These are phyloP conservation scores for Blastocrithidia nonstop DNA, from an alignment of 208 protist species.

Conservation along the genomic window DNA sequence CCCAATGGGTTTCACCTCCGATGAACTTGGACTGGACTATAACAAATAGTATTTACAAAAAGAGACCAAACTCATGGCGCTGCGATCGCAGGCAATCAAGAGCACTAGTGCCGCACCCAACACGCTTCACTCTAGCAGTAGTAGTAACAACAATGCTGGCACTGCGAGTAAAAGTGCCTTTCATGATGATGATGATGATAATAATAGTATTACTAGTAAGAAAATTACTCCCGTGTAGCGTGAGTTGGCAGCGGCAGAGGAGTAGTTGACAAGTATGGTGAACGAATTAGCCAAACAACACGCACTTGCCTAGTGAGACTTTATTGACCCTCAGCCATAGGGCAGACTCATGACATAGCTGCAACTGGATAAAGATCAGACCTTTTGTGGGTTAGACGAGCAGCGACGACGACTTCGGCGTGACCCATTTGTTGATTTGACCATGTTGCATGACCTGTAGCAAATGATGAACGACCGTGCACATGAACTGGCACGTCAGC, in stretches of 20 bases:
- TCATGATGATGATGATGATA: no score
- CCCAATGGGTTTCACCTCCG: slow-evolving; percentile 39
- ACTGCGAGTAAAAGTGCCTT: not conserved
- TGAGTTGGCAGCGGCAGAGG: slow-evolving; percentile 16
- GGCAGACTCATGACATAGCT: slow-evolving; percentile 33
- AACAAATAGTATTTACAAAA: slow-evolving; percentile 26
- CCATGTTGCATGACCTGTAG: slow-evolving; percentile 33
- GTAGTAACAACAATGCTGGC: not conserved
- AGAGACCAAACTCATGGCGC: slow-evolving; percentile 26
- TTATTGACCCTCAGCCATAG: slow-evolving; percentile 49
- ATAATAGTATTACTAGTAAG: not conserved
- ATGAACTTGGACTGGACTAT: slow-evolving; percentile 46
- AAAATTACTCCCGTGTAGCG: not conserved
- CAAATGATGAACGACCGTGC: slow-evolving; percentile 55
- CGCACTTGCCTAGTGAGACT: slow-evolving; percentile 33
- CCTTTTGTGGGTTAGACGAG: slow-evolving; percentile 47
- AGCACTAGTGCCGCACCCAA: slow-evolving; percentile 14
- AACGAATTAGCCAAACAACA: slow-evolving; percentile 37
- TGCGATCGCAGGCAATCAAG: slow-evolving; percentile 25
- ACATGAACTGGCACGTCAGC: slow-evolving; percentile 38
- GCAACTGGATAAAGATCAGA: slow-evolving; percentile 34
- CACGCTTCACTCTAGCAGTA: not conserved
- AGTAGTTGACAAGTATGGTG: slow-evolving; percentile 24
- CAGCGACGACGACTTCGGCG: slow-evolving; percentile 35
- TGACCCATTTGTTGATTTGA: slow-evolving; percentile 41